Conservation (phyloP, 768 basidiomycete genomes). For the Boletus insuetus region DNA sequence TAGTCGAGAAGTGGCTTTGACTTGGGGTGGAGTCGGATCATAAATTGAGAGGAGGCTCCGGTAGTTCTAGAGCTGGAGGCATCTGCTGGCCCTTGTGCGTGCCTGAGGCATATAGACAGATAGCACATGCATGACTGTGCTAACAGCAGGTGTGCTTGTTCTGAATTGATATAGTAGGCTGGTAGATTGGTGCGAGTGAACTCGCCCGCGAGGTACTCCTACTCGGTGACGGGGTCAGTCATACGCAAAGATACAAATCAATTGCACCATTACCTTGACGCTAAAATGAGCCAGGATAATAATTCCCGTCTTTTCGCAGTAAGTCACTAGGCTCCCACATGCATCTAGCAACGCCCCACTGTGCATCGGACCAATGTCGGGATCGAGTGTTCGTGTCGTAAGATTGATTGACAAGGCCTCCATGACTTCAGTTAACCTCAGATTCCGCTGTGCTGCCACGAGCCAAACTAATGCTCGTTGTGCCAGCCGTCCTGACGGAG, state of each 20-base stretch:
- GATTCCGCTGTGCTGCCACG: not conserved
- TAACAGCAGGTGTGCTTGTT: not conserved
- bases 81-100: not conserved
- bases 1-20: not conserved
- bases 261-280: not conserved
- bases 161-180: not conserved
- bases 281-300: slow-evolving; percentile 5
- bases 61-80: not conserved
- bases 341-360: slow-evolving; percentile 2
- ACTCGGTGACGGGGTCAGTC: not conserved
- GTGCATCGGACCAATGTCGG: slow-evolving; percentile 1
- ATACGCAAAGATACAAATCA: not conserved
- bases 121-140: slow-evolving; percentile 3
- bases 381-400: not conserved
- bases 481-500: not conserved
- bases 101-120: not conserved
- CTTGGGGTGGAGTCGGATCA: not conserved
- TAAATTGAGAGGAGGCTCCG: not conserved
- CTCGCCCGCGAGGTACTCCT: slow-evolving; percentile 1
- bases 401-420: slow-evolving; percentile 1
- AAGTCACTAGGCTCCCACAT: slow-evolving; percentile 6
- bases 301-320: not conserved
- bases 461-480: slow-evolving; percentile 1
- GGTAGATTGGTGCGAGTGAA: not conserved
- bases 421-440: not conserved